Base-by-base conservation (phyloP, 257 asterid genomes). In the Paulownia fortunei region DNA sequence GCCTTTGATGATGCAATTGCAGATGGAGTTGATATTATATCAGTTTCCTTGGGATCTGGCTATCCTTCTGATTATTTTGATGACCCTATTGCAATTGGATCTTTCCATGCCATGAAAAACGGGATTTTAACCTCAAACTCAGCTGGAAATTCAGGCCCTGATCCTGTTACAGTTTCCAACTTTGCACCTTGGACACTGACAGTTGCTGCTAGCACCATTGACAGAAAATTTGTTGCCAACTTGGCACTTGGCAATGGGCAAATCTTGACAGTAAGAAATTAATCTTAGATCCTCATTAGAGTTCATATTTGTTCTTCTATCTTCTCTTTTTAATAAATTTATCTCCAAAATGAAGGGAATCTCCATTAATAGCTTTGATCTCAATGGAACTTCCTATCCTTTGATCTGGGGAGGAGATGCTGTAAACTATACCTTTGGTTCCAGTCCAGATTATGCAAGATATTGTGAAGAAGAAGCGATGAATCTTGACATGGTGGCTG, bases 381-480 rank as follows among this genome's bases (percentile, higher is more conserved):
- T 82, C 21, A 65, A 83, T 3, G 81, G 81, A 59, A 68, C 79
- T 7, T 64, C 52, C 7, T 82, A 89, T 52, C 91, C 92, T 5
- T 77, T 89, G 24, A 81, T 89, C 18, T 83, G 89, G 84, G 95
- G 86, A 32, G 90, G 92, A 26, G 87, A 87, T 55, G 87, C 87
- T 19, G 90, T 85, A 23, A 78, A 82, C 69, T 78, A 78, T 27
- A 82, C 82, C 10, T 9, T 5, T 13, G 84, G 84, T 37, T 80
- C 39, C 2, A 62, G 51, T 69, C 42, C 78, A n/a, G 80, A 62
- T 2, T 26, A 18, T 69, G 77, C 86, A 32, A 63, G 49, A 30
- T 1, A 2, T 18, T 82, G 86, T 41, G 8, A 8, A 0, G 13
- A 6, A n/a, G 73, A 72, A 0, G 49, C 64, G n/a, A 54, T 83